These are phyloP conservation scores for Zygotorulaspora florentina DNA, from an alignment of 805 yeast species.

Conservation along the genomic window DNA sequence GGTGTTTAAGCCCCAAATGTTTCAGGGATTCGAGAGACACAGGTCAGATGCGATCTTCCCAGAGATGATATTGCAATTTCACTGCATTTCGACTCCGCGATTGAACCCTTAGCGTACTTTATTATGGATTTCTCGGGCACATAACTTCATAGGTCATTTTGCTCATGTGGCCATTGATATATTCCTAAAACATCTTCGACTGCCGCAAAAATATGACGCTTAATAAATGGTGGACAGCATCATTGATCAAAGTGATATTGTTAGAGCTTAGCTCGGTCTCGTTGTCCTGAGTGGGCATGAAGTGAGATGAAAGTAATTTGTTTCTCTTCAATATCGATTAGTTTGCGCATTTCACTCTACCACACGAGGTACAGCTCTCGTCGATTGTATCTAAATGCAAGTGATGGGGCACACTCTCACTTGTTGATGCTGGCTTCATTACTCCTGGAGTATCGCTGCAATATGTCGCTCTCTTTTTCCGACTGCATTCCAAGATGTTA, in stretches of 20 bases:
- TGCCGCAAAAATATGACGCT: neutral
- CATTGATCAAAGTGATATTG: conserved; percentile 5
- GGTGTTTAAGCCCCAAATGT: too few species aligned
- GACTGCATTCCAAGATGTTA: neutral
- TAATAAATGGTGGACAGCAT: neutral
- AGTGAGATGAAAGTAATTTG: neutral
- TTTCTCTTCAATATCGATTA: neutral
- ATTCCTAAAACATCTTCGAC: conserved; percentile 9
- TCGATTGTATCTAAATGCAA: neutral
- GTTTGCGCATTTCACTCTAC: conserved; percentile 2
- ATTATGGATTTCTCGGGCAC: too few species aligned
- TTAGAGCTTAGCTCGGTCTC: neutral
- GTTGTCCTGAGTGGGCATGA: neutral
- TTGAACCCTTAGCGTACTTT: too few species aligned
- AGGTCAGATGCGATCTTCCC: too few species aligned
- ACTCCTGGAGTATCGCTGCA: too few species aligned
- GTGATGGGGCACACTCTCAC: neutral
- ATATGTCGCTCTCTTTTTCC: too few species aligned
- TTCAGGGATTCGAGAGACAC: too few species aligned
- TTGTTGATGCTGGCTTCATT: too few species aligned
- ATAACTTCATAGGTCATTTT: neutral
- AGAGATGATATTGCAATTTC: too few species aligned
- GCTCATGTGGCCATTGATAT: conserved; percentile 13
- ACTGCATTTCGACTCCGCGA: too few species aligned
- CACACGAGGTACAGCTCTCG: neutral